phyloP scores from a whole-genome alignment of 768 basidiomycete species.

The Xerocomellus dryophilus region DNA sequence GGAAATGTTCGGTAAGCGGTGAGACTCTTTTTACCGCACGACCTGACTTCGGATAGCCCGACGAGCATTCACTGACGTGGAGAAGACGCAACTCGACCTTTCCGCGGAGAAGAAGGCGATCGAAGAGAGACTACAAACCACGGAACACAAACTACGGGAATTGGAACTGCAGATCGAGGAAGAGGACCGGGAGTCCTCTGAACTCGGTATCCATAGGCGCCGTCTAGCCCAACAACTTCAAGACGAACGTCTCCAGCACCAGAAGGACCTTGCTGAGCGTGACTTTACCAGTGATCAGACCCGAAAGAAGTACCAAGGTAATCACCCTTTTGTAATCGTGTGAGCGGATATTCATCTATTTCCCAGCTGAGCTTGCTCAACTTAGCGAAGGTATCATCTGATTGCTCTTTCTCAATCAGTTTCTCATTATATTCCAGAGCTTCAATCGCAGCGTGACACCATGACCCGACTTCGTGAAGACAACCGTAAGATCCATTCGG shows the following conservation, averaged over 20 bases:
- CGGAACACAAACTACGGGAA: conserved; percentile 55
- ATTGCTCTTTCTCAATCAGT: not conserved
- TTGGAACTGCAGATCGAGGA: conserved; percentile 63
- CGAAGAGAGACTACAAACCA: conserved; percentile 46
- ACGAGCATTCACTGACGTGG: conserved; percentile 57
- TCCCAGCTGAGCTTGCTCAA: conserved; percentile 69
- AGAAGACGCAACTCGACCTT: conserved; percentile 53
- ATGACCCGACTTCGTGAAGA: conserved; percentile 78
- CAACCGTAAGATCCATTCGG: conserved; percentile 71
- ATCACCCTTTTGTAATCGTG: conserved; percentile 1
- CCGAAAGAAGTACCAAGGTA: conserved; percentile 84
- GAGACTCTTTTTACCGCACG: not conserved
- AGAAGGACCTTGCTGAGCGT: conserved; percentile 75
- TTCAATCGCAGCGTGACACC: conserved; percentile 73
- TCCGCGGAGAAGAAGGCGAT: conserved; percentile 50
- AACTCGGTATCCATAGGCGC: conserved; percentile 60
- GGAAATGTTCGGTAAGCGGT: conserved; percentile 54
- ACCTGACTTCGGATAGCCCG: conserved; percentile 43
- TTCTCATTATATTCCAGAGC: conserved; percentile 42
- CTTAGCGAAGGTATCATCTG: conserved; percentile 64
- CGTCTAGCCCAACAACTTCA: conserved; percentile 75
- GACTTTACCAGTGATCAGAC: conserved; percentile 79
- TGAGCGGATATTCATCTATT: conserved; percentile 5
- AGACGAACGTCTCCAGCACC: conserved; percentile 73
- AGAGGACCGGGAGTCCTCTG: conserved; percentile 63